Conservation (phyloP, 495 filamentous ascomycete genomes). For the Cenococcum geophilum region DNA sequence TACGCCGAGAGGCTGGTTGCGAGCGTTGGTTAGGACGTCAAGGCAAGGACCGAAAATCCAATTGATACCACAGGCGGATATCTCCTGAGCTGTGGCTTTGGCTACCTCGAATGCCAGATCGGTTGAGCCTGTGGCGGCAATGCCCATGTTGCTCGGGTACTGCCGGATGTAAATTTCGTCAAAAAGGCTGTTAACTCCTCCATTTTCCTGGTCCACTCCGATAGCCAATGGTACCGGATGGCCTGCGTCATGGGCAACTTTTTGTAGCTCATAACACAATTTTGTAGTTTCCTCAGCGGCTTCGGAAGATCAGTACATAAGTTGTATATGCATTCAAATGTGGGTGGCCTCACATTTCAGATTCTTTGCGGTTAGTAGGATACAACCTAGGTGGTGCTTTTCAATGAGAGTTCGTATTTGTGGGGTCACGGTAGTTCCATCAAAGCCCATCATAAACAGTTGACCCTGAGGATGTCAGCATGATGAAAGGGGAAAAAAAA, state of each 20-base stretch:
- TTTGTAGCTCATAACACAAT: slow-evolving; percentile 78
- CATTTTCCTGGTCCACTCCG: slow-evolving; percentile 88
- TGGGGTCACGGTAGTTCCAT: slow-evolving; percentile 79
- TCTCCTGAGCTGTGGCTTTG: slow-evolving; percentile 78
- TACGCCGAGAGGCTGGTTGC: slow-evolving; percentile 80
- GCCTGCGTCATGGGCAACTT: slow-evolving; percentile 76
- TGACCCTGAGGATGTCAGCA: slow-evolving; percentile 50
- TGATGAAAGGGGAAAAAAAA: not conserved
- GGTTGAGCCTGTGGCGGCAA: slow-evolving; percentile 75
- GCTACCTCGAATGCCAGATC: slow-evolving; percentile 74
- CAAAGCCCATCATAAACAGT: slow-evolving; percentile 93
- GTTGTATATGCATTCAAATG: slow-evolving; percentile 3
- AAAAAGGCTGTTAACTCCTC: slow-evolving; percentile 86
- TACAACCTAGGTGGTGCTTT: slow-evolving; percentile 75
- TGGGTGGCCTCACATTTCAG: slow-evolving; percentile 61
- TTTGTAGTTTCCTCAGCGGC: slow-evolving; percentile 77
- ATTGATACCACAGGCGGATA: slow-evolving; percentile 81
- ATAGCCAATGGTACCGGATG: slow-evolving; percentile 80
- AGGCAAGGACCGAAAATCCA: slow-evolving; percentile 84
- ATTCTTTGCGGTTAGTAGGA: slow-evolving; percentile 84
- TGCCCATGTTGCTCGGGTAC: slow-evolving; percentile 86
- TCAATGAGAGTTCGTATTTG: slow-evolving; percentile 81
- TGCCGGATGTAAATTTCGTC: slow-evolving; percentile 88
- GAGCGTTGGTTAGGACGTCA: slow-evolving; percentile 84
- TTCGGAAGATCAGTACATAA: slow-evolving; percentile 33